Evolutionary conservation across 139 green algal genomes (phyloP).

Genomic region (Limnomonas spitsbergensis): DNA sequence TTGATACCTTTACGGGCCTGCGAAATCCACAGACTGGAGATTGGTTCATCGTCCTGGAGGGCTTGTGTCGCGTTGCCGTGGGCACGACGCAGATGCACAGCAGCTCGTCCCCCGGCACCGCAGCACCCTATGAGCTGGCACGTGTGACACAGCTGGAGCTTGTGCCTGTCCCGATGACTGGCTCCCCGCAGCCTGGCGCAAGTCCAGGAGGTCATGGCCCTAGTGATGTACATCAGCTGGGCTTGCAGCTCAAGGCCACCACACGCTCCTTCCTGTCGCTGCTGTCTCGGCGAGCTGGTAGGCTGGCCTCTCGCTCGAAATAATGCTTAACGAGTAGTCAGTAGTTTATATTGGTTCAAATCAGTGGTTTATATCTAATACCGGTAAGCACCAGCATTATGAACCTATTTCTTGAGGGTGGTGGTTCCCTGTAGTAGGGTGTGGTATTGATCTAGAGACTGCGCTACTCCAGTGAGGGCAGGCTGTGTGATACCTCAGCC

Average conservation of each 20-base stretch:
- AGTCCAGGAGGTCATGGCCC: not conserved
- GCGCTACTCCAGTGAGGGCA: too few relatives aligned
- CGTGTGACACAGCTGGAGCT: slow-evolving; percentile 16
- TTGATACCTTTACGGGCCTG: not conserved
- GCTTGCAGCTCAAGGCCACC: slow-evolving; percentile 19
- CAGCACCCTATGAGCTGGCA: not conserved
- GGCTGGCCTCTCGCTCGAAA: not conserved
- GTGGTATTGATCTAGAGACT: too few relatives aligned
- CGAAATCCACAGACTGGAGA: slow-evolving; percentile 23
- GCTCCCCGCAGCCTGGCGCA: not conserved
- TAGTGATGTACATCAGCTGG: slow-evolving; percentile 11
- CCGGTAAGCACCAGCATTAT: not conserved
- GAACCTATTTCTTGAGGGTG: not conserved
- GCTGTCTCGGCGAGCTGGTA: slow-evolving; percentile 16
- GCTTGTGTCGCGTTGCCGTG: slow-evolving; percentile 36
- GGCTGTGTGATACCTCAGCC: too few relatives aligned
- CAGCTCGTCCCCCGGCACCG: not conserved
- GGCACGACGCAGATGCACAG: not conserved
- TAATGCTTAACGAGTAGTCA: too few relatives aligned
- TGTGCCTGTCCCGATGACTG: not conserved
- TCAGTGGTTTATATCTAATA: not conserved
- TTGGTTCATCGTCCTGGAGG: slow-evolving; percentile 49
- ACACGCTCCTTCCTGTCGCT: slow-evolving; percentile 18
- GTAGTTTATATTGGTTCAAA: not conserved
- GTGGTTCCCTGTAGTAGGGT: not conserved